Percentiles rank a stretch among this genome's conserved stretches.
Conservation (phyloP, 2,329 filamentous ascomycete species). For the Blumeriella jaapii region DNA sequence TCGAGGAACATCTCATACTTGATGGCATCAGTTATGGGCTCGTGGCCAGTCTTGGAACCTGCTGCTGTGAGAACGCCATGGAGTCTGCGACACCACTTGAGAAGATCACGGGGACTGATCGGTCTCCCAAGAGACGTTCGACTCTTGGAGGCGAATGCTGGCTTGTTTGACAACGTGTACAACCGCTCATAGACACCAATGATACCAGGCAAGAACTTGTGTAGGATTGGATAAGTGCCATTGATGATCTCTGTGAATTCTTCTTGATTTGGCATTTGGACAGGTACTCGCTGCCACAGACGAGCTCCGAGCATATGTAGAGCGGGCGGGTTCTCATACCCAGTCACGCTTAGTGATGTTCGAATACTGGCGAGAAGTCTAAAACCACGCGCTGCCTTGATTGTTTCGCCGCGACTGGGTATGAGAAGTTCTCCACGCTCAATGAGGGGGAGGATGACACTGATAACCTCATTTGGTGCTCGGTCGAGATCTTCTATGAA, state of each 20-base stretch:
- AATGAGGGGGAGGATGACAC: constrained; percentile 81
- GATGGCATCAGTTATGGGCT: constrained; percentile 60
- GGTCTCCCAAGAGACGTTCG: constrained; percentile 39
- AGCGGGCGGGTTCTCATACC: constrained; percentile 52
- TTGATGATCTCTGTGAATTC: constrained; percentile 69
- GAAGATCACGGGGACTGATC: constrained; percentile 62
- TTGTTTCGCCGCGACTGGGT: constrained; percentile 74
- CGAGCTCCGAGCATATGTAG: constrained; percentile 66
- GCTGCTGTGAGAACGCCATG: constrained; percentile 49
- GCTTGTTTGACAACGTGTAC: constrained; percentile 32
- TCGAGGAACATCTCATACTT: constrained; percentile 86
- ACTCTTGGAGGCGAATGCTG: constrained; percentile 34
- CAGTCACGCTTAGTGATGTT: constrained; percentile 59
- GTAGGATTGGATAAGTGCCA: constrained; percentile 58
- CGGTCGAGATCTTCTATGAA: constrained; percentile 94
- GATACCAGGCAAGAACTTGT: constrained; percentile 47
- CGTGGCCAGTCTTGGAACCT: constrained; percentile 53
- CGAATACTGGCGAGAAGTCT: constrained; percentile 86
- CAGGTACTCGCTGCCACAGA: constrained; percentile 71
- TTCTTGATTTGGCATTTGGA: constrained; percentile 50
- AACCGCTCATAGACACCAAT: constrained; percentile 47
- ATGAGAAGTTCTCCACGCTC: constrained; percentile 87
- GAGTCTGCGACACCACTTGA: constrained; percentile 84
- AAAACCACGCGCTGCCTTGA: constrained; percentile 75
- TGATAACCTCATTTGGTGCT: constrained; percentile 89